phyloP scores from a whole-genome alignment of 768 basidiomycete genomes.

The Pisolithus tinctorius region DNA sequence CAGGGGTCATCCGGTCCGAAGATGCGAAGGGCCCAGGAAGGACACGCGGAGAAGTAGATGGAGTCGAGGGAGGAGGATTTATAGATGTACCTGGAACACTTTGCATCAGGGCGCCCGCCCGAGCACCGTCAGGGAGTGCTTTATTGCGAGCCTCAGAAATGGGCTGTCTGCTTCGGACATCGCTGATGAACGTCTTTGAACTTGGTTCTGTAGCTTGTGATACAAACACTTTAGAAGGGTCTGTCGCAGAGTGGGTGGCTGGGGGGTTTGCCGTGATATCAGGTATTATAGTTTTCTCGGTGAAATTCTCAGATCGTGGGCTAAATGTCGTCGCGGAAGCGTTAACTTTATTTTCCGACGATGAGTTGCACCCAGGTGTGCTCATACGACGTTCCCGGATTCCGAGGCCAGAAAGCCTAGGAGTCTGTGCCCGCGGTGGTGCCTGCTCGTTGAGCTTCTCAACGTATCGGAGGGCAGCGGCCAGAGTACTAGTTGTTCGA shows the following conservation, averaged over 20 bases:
- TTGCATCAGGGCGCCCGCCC: constrained; percentile 14
- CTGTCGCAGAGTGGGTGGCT: not conserved
- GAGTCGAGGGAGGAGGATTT: constrained; percentile 19
- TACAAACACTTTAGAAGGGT: not conserved
- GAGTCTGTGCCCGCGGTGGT: constrained; percentile 26
- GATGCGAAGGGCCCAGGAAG: constrained; percentile 30
- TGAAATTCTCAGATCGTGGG: constrained; percentile 17
- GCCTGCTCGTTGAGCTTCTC: constrained; percentile 35
- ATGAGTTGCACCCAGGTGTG: constrained; percentile 29
- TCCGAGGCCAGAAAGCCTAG: constrained; percentile 16
- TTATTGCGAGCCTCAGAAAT: constrained; percentile 17
- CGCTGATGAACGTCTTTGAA: constrained; percentile 14
- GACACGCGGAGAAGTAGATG: constrained; percentile 22
- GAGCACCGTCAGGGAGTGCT: constrained; percentile 12
- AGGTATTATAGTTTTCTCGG: constrained; percentile 5
- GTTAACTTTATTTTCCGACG: constrained; percentile 11
- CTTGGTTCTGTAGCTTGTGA: constrained; percentile 5
- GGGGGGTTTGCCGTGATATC: constrained; percentile 2
- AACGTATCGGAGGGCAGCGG: constrained; percentile 26
- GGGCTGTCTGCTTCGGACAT: constrained; percentile 7
- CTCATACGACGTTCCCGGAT: constrained; percentile 47
- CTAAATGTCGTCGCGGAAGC: constrained; percentile 11
- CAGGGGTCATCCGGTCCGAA: constrained; percentile 34
- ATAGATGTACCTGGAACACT: constrained; percentile 6
- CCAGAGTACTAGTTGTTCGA: constrained; percentile 31